Conservation (phyloP, 2,329 filamentous ascomycete genomes). For the Falciphora oryzae region DNA sequence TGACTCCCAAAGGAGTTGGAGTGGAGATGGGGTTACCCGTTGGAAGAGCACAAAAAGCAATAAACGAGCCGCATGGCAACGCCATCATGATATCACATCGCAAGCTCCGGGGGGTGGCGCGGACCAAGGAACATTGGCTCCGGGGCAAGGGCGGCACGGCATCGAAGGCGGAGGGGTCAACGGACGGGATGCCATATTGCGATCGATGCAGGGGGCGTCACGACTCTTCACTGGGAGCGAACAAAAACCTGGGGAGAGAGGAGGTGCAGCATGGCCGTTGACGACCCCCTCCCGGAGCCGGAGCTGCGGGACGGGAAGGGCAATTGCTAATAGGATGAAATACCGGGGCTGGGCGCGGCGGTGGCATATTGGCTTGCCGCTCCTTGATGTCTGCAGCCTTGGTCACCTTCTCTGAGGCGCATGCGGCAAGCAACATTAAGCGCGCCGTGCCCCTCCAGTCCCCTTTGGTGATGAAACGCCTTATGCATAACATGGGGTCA, state of each 20-base stretch:
- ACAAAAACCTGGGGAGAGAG: not conserved
- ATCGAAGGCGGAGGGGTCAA: not conserved
- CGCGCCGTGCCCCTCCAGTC: too few relatives aligned
- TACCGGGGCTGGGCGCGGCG: not conserved
- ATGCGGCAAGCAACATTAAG: not conserved
- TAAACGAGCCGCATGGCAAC: not conserved
- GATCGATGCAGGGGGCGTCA: not conserved
- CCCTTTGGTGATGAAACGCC: not conserved
- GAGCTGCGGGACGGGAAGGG: not conserved
- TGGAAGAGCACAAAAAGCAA: not conserved
- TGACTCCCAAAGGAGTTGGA: not conserved
- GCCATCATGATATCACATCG: not conserved
- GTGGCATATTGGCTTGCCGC: not conserved
- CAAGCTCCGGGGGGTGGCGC: not conserved
- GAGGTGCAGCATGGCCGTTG: too few relatives aligned
- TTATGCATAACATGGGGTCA: not conserved
- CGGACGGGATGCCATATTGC: not conserved
- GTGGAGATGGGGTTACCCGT: too few relatives aligned
- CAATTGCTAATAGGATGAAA: not conserved
- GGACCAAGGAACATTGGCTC: not conserved
- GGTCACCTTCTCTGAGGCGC: not conserved
- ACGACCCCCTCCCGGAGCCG: not conserved
- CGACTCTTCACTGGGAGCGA: too few relatives aligned
- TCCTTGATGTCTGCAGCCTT: too few relatives aligned
- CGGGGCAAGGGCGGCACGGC: too few relatives aligned